Evolutionary conservation across 73 alveolate species (phyloP).

Genomic region (Paramecium sonneborni): DNA sequence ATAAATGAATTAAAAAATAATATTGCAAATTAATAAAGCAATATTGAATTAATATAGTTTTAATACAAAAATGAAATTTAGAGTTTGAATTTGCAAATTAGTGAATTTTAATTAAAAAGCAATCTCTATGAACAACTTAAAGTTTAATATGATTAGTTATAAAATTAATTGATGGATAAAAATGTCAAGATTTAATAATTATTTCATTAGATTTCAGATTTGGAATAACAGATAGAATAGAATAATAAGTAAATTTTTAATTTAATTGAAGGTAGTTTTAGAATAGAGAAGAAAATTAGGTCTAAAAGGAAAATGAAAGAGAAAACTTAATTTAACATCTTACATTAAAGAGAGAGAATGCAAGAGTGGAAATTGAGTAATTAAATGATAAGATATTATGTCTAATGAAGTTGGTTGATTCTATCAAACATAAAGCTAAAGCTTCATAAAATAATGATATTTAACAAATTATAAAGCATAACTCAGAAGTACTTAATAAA

Average conservation of each 20-base stretch:
- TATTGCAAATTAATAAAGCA: neutral
- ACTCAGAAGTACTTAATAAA: neutral
- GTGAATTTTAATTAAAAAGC: neutral
- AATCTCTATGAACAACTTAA: neutral
- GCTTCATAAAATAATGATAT: slow-evolving; percentile 2
- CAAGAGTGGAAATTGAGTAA: slow-evolving; percentile 26
- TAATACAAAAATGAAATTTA: neutral
- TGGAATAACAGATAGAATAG: neutral
- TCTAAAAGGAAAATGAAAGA: neutral
- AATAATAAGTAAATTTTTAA: neutral
- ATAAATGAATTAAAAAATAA: neutral
- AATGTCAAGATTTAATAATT: neutral
- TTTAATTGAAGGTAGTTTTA: neutral
- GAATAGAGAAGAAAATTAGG: neutral
- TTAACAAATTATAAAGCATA: neutral
- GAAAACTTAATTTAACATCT: slow-evolving; percentile 36
- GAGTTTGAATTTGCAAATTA: neutral
- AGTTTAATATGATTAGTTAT: neutral
- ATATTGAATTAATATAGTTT: neutral
- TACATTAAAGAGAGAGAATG: slow-evolving; percentile 13
- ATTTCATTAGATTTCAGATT: neutral
- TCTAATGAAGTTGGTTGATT: neutral
- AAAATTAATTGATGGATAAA: slow-evolving; percentile 19
- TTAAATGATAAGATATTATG: neutral
- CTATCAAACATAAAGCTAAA: neutral